Percentiles rank a stretch among this genome's conserved stretches.
Evolutionary conservation across 2,329 filamentous ascomycete genomes (phyloP).

Genomic region (Epichloe bromicola): DNA sequence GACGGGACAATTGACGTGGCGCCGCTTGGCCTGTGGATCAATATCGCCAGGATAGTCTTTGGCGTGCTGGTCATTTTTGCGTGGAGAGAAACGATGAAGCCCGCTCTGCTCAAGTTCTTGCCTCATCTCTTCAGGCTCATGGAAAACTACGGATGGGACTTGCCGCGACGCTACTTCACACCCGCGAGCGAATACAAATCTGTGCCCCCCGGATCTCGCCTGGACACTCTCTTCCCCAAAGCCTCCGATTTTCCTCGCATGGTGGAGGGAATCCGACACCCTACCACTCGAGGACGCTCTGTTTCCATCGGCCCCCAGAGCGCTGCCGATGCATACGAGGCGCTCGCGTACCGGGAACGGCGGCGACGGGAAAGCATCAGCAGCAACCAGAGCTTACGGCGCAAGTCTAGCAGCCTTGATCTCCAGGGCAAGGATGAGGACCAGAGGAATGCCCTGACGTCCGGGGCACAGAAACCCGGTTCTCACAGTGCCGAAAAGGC

Average conservation of each 20-base stretch:
- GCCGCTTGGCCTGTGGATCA: conserved; percentile 51
- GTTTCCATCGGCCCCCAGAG: conserved; percentile 91
- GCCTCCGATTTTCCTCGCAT: conserved; percentile 79
- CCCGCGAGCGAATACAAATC: conserved; percentile 82
- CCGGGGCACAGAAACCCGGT: conserved; percentile 32
- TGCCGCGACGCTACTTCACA: conserved; percentile 84
- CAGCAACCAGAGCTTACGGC: conserved; percentile 35
- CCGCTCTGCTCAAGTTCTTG: conserved; percentile 59
- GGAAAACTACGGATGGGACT: conserved; percentile 62
- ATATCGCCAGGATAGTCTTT: conserved; percentile 55
- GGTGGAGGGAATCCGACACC: conserved; percentile 69
- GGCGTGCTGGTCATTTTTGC: conserved; percentile 76
- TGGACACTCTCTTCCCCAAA: conserved; percentile 79
- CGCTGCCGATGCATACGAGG: conserved; percentile 91
- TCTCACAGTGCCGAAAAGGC: conserved; percentile 56
- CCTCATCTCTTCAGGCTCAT: conserved; percentile 81
- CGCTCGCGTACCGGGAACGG: conserved; percentile 74
- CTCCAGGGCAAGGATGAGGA: conserved; percentile 26
- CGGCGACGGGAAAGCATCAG: conserved; percentile 40
- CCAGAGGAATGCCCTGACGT: conserved; percentile 27
- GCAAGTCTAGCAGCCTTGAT: conserved; percentile 30
- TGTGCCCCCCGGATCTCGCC: conserved; percentile 53
- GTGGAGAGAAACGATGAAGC: conserved; percentile 87
- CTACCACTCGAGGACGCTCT: conserved; percentile 55
- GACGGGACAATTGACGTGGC: conserved; percentile 51